phyloP scores from a whole-genome alignment of 768 basidiomycete species.

The Cyclocybe cylindracea region DNA sequence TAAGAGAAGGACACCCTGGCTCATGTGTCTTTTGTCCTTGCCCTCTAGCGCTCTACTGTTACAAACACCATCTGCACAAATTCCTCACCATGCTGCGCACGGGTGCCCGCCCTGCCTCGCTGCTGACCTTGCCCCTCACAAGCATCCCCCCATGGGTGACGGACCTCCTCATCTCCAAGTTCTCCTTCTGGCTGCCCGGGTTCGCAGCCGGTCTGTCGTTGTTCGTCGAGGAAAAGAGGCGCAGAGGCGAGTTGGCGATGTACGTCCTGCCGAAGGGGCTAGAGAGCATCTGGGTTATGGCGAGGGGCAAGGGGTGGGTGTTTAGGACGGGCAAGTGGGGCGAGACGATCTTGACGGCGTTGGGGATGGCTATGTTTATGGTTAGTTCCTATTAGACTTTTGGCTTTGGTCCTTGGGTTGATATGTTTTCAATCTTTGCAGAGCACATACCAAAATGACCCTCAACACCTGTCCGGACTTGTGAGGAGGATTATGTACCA shows the following conservation, averaged over 20 bases:
- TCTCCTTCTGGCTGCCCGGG: conserved; percentile 75
- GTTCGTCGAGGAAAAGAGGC: conserved; percentile 83
- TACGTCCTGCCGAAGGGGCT: conserved; percentile 87
- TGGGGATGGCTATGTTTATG: conserved; percentile 80
- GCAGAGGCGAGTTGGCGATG: conserved; percentile 93
- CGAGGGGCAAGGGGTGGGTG: conserved; percentile 75
- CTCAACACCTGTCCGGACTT: conserved; percentile 79
- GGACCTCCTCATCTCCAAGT: conserved; percentile 63
- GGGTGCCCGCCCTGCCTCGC: conserved; percentile 11
- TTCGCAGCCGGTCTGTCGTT: conserved; percentile 74
- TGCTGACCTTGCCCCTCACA: conserved; percentile 33
- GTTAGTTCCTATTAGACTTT: conserved; percentile 42
- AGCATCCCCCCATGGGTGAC: conserved; percentile 47
- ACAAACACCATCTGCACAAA: conserved; percentile 60
- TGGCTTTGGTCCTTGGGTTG: conserved; percentile 1
- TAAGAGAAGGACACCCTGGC: too few species aligned
- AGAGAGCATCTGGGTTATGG: conserved; percentile 87
- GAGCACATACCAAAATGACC: conserved; percentile 84
- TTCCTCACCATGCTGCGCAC: conserved; percentile 38
- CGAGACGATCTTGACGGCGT: conserved; percentile 55
- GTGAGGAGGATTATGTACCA: conserved; percentile 84
- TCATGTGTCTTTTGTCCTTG: too few species aligned
- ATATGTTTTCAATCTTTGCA: conserved; percentile 25
- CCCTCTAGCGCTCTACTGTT: conserved; percentile 59
- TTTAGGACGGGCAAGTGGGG: conserved; percentile 71